phyloP scores from a whole-genome alignment of 208 protist genomes.

The Trichomonas gallinae region DNA sequence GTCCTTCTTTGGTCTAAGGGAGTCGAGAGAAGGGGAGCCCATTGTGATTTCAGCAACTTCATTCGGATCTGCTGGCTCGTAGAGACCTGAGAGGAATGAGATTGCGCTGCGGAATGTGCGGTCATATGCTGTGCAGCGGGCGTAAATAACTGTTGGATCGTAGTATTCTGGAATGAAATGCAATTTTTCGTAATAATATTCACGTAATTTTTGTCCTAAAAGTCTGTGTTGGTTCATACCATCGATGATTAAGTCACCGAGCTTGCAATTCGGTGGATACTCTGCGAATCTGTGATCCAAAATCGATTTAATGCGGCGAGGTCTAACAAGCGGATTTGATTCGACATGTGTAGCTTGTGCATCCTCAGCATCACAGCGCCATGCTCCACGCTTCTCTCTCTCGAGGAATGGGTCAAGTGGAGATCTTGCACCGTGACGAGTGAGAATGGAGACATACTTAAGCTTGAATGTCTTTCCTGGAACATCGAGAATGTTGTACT shows the following conservation, averaged over 20 bases:
- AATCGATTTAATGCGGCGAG: neutral
- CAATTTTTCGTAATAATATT: conserved; percentile 14
- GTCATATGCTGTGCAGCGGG: neutral
- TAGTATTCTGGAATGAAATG: neutral
- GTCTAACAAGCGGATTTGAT: neutral
- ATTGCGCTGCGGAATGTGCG: neutral
- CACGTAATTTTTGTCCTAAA: neutral
- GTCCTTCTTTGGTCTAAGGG: neutral
- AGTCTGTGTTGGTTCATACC: neutral
- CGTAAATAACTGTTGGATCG: neutral
- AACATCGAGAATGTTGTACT: neutral
- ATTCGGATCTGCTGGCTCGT: neutral
- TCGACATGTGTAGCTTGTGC: neutral
- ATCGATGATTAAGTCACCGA: neutral
- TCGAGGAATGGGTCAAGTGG: neutral
- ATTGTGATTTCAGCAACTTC: neutral
- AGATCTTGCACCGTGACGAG: neutral
- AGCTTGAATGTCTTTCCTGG: neutral
- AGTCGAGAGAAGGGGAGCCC: neutral
- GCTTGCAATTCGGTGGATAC: neutral
- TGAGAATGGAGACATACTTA: neutral
- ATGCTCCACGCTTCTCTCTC: neutral
- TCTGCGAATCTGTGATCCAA: neutral
- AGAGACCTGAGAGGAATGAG: neutral
- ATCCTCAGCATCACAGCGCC: neutral